Evolutionary conservation across 2,329 filamentous ascomycete genomes (phyloP).

Genomic region (Cordyceps fumosorosea): DNA sequence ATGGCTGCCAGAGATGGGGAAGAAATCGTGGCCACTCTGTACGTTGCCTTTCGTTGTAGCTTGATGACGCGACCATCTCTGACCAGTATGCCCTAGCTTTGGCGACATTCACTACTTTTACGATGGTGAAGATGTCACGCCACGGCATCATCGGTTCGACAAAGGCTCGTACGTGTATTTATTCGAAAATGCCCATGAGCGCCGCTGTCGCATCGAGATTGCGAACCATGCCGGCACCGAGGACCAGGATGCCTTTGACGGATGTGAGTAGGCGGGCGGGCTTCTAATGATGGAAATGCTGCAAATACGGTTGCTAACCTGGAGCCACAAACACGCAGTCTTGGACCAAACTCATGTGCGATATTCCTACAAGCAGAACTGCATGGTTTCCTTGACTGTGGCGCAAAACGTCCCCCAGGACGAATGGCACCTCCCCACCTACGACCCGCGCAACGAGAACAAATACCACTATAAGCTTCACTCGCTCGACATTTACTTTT

Average conservation of each 20-base stretch:
- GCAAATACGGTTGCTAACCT: background rate
- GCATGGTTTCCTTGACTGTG: constrained; percentile 60
- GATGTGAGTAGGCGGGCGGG: constrained; percentile 47
- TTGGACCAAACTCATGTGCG: constrained; percentile 58
- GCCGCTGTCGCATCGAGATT: constrained; percentile 65
- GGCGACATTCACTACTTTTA: constrained; percentile 77
- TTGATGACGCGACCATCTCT: background rate
- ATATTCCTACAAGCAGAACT: constrained; percentile 70
- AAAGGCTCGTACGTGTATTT: constrained; percentile 75
- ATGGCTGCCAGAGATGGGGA: constrained; percentile 44
- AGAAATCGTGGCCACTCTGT: constrained; percentile 47
- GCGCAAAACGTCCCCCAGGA: constrained; percentile 46
- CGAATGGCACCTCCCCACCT: constrained; percentile 71
- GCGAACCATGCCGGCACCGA: constrained; percentile 68
- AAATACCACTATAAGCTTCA: constrained; percentile 76
- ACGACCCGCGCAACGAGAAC: constrained; percentile 64
- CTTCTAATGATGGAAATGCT: background rate
- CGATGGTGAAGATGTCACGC: constrained; percentile 56
- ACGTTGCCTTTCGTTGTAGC: constrained; percentile 21
- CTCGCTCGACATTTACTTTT: constrained; percentile 72
- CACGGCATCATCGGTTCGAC: constrained; percentile 74
- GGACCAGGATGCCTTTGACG: constrained; percentile 73
- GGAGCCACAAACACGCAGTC: constrained; percentile 27
- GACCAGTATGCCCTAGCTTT: constrained; percentile 45
- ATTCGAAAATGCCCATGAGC: constrained; percentile 64